These are phyloP conservation scores for Aspergillus ostianus DNA, from an alignment of 495 filamentous ascomycete species.

Conservation along the genomic window DNA sequence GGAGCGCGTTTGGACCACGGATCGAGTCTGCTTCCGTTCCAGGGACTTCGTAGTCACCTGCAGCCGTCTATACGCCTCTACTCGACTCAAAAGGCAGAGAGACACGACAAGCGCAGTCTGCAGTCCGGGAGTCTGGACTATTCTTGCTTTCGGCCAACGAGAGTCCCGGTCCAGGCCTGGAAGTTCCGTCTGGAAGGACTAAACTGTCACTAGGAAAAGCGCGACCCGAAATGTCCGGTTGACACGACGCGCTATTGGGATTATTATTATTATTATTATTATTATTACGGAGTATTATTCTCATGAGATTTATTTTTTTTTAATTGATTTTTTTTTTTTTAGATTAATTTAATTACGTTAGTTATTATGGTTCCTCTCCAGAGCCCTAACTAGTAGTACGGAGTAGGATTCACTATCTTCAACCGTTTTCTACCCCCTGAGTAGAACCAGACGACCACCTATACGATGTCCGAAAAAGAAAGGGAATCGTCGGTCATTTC, in stretches of 20 bases:
- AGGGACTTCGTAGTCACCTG: constrained; percentile 4
- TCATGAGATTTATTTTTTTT: neutral
- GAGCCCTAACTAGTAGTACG: no score
- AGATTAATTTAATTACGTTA: neutral
- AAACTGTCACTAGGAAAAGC: neutral
- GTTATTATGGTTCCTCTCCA: neutral
- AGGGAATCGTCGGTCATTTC: neutral
- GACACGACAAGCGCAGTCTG: neutral
- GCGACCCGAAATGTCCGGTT: constrained; percentile 9
- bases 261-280: neutral
- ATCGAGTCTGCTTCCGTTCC: constrained; percentile 11
- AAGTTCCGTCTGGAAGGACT: neutral
- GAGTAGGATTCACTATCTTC: no score
- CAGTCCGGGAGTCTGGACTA: neutral
- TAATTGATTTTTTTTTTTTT: neutral
- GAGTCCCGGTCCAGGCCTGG: neutral
- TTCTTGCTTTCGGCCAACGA: neutral
- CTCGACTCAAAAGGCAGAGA: no score
- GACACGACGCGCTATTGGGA: constrained; percentile 8
- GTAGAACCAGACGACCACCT: no score
- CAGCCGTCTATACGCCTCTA: neutral
- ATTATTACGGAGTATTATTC: no score
- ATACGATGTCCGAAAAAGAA: no score
- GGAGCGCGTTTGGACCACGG: constrained; percentile 7
- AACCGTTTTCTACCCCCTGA: no score